Evolutionary conservation across 352 stramenopile genomes (phyloP), one percentile per base, ranked within the genome.

Genomic region (Globisporangium splendens): DNA sequence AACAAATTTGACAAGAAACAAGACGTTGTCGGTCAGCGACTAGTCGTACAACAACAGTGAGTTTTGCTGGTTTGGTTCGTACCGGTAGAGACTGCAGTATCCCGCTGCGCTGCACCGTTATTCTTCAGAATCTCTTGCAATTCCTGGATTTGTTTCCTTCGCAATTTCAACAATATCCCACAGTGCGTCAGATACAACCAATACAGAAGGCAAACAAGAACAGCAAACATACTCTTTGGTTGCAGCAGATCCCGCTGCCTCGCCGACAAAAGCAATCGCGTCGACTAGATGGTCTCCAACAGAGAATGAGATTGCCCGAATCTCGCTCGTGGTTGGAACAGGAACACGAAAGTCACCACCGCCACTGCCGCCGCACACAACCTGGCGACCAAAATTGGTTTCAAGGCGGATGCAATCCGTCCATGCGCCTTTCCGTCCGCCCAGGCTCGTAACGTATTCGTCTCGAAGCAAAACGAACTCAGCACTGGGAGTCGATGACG

Each of bases 381-480:
- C 18, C 0, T 58, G 57, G 7, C 83, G 85, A 1, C 73, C 80
- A 63, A 90, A 90, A 55, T 75, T 95, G 35, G 85, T 95, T 24
- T 70, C 56, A 12, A 95, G 35, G 1, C 57, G 59, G n/a, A 95
- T 51, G 18, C 56, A 69, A 48, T 95, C 85, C 3, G 65, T 91
- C 85, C 85, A 95, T 47, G 81, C 83, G 8, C 85, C 85, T 33
- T 89, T 91, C 1, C 79, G 74, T 14, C 85, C 85, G 50, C 66
- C 66, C 13, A 93, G 54, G 38, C 59, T 50, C 1, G 59, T 64
- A 33, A 95, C 61, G 20, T 77, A 62, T 52, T 95, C 85, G 24
- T 79, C 69, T 20, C 61, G 52, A 17, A 85, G 46, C 21, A 95
- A 48, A 1, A 62, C 53, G n/a, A 86, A 48, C 2, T 58, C 66